Percentiles rank a stretch among this genome's conserved stretches.
phyloP scores from a whole-genome alignment of 108 stramenopile species.

The Cyclotella cryptica region DNA sequence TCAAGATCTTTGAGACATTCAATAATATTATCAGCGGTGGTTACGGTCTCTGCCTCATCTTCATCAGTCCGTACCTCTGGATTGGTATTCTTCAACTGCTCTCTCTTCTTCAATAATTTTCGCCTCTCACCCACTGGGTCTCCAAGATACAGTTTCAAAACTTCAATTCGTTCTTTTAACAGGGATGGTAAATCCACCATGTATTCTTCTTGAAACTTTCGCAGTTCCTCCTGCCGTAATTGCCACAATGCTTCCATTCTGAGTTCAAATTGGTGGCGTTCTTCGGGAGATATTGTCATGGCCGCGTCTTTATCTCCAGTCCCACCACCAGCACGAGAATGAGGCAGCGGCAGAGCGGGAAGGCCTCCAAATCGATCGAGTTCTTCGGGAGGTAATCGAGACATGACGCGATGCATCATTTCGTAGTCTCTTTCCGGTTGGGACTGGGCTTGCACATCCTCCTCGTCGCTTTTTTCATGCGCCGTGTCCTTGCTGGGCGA shows the following conservation, averaged over 20 bases:
- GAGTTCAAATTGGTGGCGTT: slow-evolving; percentile 61
- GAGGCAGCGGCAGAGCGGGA: slow-evolving; percentile 54
- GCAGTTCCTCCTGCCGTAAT: slow-evolving; percentile 77
- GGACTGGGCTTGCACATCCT: neutral
- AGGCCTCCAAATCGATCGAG: slow-evolving; percentile 76
- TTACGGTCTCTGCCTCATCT: slow-evolving; percentile 9
- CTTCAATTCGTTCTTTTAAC: slow-evolving; percentile 63
- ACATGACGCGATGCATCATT: slow-evolving; percentile 87
- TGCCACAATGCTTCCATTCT: slow-evolving; percentile 84
- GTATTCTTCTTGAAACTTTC: slow-evolving; percentile 49
- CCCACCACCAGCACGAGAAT: neutral
- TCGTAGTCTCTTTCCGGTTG: slow-evolving; percentile 63
- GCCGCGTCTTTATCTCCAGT: slow-evolving; percentile 12
- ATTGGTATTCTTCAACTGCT: neutral
- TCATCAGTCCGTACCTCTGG: slow-evolving; percentile 25
- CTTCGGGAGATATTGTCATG: slow-evolving; percentile 13
- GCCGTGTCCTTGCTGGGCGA: slow-evolving; percentile 10
- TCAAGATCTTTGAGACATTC: slow-evolving; percentile 83
- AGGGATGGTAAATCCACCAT: slow-evolving; percentile 74
- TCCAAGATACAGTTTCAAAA: slow-evolving; percentile 62
- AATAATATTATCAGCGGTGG: slow-evolving; percentile 52
- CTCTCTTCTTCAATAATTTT: slow-evolving; percentile 24
- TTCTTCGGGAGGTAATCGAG: slow-evolving; percentile 75
- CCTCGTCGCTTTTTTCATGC: slow-evolving; percentile 2
- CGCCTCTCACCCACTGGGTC: slow-evolving; percentile 39